phyloP scores from a whole-genome alignment of 2,329 filamentous ascomycete genomes.

The Penicillium expansum region DNA sequence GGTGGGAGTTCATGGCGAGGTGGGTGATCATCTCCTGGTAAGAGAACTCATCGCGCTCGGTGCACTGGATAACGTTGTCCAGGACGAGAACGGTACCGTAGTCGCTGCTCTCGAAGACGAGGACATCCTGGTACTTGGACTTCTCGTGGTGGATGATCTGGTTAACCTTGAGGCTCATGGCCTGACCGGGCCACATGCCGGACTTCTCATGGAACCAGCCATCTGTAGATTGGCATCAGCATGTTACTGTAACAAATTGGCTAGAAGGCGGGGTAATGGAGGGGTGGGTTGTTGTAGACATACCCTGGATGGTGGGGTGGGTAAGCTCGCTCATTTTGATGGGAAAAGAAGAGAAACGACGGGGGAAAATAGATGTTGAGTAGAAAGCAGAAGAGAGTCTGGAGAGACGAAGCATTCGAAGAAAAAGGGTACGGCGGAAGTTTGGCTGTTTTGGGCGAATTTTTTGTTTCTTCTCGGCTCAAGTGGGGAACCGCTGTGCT shows the following conservation, averaged over 20 bases:
- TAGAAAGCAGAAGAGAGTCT: slow-evolving; percentile 21
- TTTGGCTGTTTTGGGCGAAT: slow-evolving; percentile 25
- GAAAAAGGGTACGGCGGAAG: slow-evolving; percentile 26
- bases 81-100: slow-evolving; percentile 94
- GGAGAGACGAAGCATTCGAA: slow-evolving; percentile 22
- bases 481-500: slow-evolving; percentile 18
- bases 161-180: slow-evolving; percentile 97
- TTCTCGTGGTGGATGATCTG: slow-evolving; percentile 99
- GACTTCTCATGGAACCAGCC: slow-evolving; percentile 99
- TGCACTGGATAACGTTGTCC: slow-evolving; percentile 98
- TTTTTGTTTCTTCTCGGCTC: slow-evolving; percentile 14
- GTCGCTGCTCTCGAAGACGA: slow-evolving; percentile 97
- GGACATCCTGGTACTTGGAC: slow-evolving; percentile 97
- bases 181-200: slow-evolving; percentile 98
- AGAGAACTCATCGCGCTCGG: slow-evolving; percentile 97
- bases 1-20: slow-evolving; percentile 97
- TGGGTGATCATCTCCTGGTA: slow-evolving; percentile 99
- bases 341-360: slow-evolving; percentile 17
- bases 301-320: slow-evolving; percentile 76
- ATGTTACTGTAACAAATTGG: slow-evolving; percentile 6
- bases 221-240: slow-evolving; percentile 59
- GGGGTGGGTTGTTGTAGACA: slow-evolving; percentile 19
- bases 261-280: slow-evolving; percentile 17
- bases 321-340: slow-evolving; percentile 66
- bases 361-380: slow-evolving; percentile 15